Evolutionary conservation across 768 basidiomycete genomes (phyloP), one percentile per base, ranked within the genome.

Genomic region (Boletus sensibilis): DNA sequence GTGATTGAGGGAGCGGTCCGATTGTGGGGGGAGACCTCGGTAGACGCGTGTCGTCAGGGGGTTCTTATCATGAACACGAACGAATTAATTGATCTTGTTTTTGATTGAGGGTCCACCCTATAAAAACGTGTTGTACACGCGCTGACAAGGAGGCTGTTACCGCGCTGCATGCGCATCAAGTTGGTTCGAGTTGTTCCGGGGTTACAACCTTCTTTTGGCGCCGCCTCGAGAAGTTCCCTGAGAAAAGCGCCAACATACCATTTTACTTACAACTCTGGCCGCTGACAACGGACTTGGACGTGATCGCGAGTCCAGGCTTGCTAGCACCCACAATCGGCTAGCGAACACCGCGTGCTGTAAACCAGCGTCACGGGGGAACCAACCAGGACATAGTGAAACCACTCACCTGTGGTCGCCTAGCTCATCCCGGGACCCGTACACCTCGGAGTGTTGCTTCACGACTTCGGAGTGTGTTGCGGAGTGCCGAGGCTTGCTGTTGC

Each of bases 31-130:
- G 23, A 44, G 23, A 51, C 5, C 5, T 50, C 31, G 27, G 23
- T 34, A 59, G 57, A 52, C 59, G 63, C 71, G 47, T 56, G n/a
- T 20, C 14, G 39, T 46, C 49, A 53, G 43, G 58, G 48, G 27
- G 51, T 70, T 72, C 72, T 71, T 71, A 72, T 71, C 70, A 39
- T 49, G 52, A 45, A 62, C 53, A 6, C 37, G 54, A 62, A 50
- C 42, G 34, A 52, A 39, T 42, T 66, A 56, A 66, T 61, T 68
- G 61, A 64, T 58, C 39, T 33, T 71, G 61, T 71, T 71, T 51
- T 70, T 56, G 50, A 59, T 68, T 70, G 70, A 51, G 72, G 72
- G 70, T 73, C 69, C 70, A 69, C 68, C 67, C 66, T 68, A 71
- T 13, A 63, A 69, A 69, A 71, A 73, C 70, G 70, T 71, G 70